These are phyloP conservation scores for Pezicula carpinea DNA, from an alignment of 2,329 filamentous ascomycete species.

Conservation along the genomic window DNA sequence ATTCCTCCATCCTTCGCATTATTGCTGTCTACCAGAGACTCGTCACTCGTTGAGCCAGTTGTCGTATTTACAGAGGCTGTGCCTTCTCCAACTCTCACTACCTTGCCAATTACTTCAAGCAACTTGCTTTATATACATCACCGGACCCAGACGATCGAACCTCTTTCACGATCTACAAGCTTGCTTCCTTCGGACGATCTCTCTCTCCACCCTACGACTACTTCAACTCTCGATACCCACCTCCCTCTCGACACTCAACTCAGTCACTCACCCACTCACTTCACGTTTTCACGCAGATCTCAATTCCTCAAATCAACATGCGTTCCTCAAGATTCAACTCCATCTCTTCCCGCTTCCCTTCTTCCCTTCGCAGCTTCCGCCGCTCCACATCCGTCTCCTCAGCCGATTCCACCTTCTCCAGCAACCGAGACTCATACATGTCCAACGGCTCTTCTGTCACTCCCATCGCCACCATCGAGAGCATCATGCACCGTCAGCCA, in stretches of 20 bases:
- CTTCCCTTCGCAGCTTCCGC: conserved; percentile 47
- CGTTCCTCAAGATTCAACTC: conserved; percentile 25
- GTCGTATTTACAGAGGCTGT: conserved; percentile 18
- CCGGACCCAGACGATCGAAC: neutral
- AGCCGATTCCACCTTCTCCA: conserved; percentile 22
- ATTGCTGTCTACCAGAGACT: conserved; percentile 17
- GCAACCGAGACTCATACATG: conserved; percentile 32
- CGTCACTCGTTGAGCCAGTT: conserved; percentile 22
- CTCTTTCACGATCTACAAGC: conserved; percentile 2
- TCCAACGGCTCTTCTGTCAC: conserved; percentile 35
- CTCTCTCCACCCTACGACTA: neutral
- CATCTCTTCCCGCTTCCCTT: conserved; percentile 45
- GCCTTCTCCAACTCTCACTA: conserved; percentile 10
- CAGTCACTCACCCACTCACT: neutral
- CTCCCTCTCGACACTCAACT: neutral
- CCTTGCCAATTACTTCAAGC: neutral
- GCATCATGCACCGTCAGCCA: conserved; percentile 52
- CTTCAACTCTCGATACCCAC: neutral
- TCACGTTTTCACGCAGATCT: neutral
- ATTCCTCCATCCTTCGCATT: conserved; percentile 9
- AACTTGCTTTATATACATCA: conserved; percentile 1
- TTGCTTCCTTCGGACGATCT: neutral
- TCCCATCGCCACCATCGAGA: conserved; percentile 48
- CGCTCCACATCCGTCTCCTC: conserved; percentile 38
- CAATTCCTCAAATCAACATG: conserved; percentile 20